phyloP scores from a whole-genome alignment of 2,329 filamentous ascomycete genomes.

The Alternaria metachromatica region DNA sequence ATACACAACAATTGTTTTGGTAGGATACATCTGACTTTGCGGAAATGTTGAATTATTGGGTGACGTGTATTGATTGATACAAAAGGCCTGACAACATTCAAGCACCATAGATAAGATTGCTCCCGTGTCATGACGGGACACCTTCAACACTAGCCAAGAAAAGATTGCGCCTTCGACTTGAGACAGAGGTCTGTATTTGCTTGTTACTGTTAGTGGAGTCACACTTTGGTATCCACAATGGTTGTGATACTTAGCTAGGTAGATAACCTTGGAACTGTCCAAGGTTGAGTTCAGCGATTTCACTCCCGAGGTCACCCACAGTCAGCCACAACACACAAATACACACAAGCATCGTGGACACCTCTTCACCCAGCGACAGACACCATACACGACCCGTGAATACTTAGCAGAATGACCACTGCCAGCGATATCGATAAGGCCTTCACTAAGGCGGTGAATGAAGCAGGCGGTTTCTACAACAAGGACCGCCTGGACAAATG shows the following conservation, averaged over 20 bases:
- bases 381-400: neutral
- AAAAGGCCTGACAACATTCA: neutral
- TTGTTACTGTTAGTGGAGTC: neutral
- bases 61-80: neutral
- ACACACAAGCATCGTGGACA: neutral
- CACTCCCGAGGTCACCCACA: neutral
- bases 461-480: neutral
- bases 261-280: too few species aligned
- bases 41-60: neutral
- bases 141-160: neutral
- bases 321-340: neutral
- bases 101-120: neutral
- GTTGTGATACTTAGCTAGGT: neutral
- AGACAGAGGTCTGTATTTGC: neutral
- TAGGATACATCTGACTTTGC: neutral
- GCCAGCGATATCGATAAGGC: neutral
- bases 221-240: neutral
- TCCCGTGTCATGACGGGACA: neutral
- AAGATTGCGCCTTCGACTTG: neutral
- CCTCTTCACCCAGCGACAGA: neutral
- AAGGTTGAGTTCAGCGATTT: neutral
- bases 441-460: neutral
- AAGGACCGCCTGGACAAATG: neutral
- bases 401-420: neutral
- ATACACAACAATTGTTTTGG: neutral